Base-by-base conservation (phyloP, 1,284 basidiomycete species). In the Ceratobasidium sp. region DNA sequence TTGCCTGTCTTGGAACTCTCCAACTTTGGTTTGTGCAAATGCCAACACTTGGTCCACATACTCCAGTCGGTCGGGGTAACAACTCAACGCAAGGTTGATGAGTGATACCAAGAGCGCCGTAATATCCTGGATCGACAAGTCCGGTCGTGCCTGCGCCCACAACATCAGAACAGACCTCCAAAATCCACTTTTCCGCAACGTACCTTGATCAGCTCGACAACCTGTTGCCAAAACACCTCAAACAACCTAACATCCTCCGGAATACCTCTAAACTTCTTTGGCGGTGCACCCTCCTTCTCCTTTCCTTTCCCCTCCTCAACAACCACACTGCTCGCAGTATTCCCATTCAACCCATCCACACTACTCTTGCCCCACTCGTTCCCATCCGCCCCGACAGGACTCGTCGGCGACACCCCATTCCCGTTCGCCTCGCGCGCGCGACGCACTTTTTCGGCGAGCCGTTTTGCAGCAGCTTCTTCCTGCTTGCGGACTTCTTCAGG, bases 171-270 rank as follows among this genome's bases (percentile, higher is more conserved):
- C 15, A 64, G 22, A 64, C n/a, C 43, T 43, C 7, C 22, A 19
- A 13, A 61, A 34, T 32, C 49, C 29, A 76, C 52, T 56, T 52
- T 37, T 76, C 57, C 25, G 19, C 15, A 81, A 78, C 83, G 65
- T 71, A 94, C 95, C 89, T 96, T 96, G 86, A 98, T 96, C 46
- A 98, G 89, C 82, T 97, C 93, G 8, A 98, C 96, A n/a, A 98
- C 94, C 83, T 98, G 97, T 79, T 95, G 92, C 97, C 96, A 98
- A 84, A 98, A 98, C 13, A 98, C 95, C 83, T 98, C 97, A 79
- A 98, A 98, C 71, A 98, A 84, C 81, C 92, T 93, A 44, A 97
- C 96, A 80, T 97, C 89, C 83, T 96, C 93, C 6, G 97, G 96
- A 65, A 98, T 92, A 37, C 97, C 97, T 82, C 96, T 87, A 86